Conservation (phyloP, 163 green algal genomes). For the Scenedesmus sp. region DNA sequence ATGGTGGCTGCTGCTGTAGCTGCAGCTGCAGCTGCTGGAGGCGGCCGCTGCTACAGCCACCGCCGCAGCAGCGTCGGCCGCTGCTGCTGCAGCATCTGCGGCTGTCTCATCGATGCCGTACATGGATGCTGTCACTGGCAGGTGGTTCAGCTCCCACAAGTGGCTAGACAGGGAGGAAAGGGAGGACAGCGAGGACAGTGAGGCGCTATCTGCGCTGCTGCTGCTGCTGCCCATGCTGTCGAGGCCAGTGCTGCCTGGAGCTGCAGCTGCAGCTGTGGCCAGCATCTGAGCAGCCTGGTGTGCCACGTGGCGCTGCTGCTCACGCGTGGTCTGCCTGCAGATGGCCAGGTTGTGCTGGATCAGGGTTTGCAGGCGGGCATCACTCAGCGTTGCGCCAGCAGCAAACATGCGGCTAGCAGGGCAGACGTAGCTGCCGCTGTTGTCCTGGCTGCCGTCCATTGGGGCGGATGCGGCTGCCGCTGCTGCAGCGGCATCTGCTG, state of each 20-base stretch:
- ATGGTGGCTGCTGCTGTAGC: background rate
- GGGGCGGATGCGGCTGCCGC: background rate
- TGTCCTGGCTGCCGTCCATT: background rate
- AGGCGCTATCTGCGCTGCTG: background rate
- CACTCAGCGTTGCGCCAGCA: background rate
- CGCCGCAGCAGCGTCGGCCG: slow-evolving; percentile 1
- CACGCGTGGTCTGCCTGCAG: background rate
- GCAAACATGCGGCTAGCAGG: slow-evolving; percentile 24
- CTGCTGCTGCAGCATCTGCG: background rate
- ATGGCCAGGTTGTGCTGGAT: background rate
- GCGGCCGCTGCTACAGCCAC: slow-evolving; percentile 10
- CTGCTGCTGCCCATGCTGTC: too few relatives aligned
- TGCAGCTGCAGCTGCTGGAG: background rate
- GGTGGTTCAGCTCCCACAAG: background rate
- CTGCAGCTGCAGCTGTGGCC: background rate
- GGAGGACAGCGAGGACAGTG: background rate
- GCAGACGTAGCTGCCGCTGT: background rate
- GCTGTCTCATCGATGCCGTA: background rate
- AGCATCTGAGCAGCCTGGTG: background rate
- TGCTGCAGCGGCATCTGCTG: background rate
- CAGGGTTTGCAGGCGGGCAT: slow-evolving; percentile 16
- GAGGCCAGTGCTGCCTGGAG: background rate
- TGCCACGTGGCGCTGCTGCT: slow-evolving; percentile 11
- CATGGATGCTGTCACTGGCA: background rate
- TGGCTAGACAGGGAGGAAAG: background rate